A percentile compares a stretch with the other conserved stretches of the same genome.
These are phyloP conservation scores for Coelastrella sp. DNA, from an alignment of 139 green algal genomes.

Conservation along the genomic window DNA sequence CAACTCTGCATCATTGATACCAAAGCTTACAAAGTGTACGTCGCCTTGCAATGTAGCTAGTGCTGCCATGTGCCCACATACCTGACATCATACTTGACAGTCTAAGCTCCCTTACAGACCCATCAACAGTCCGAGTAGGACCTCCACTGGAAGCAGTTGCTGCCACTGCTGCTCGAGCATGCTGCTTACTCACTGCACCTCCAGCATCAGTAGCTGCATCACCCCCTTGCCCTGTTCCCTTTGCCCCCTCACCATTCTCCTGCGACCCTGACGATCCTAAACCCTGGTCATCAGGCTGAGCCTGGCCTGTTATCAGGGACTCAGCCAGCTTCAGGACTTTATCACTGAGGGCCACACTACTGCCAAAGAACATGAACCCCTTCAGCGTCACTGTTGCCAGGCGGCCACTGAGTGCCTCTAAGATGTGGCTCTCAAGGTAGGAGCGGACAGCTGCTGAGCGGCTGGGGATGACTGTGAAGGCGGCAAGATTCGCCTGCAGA, in stretches of 20 bases:
- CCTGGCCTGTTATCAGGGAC: not conserved
- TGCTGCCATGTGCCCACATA: no score
- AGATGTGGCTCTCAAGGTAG: constrained; percentile 50
- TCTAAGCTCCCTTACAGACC: not conserved
- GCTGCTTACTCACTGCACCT: not conserved
- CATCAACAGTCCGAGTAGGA: not conserved
- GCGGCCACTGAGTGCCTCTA: constrained; percentile 39
- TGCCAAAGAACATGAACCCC: constrained; percentile 91
- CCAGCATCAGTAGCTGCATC: constrained; percentile 2
- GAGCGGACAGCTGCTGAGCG: constrained; percentile 63
- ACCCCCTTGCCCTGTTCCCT: not conserved
- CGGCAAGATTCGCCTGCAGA: constrained; percentile 53
- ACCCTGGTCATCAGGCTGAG: not conserved
- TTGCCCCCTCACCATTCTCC: no score
- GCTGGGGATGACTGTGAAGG: constrained; percentile 58
- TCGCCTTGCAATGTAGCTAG: no score
- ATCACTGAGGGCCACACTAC: constrained; percentile 64
- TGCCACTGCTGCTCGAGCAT: constrained; percentile 13
- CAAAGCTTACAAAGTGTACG: no score
- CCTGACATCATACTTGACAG: not conserved
- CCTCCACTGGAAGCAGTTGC: not conserved
- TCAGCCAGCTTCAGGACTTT: constrained; percentile 46
- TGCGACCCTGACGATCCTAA: no score
- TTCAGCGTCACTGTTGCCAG: constrained; percentile 67
- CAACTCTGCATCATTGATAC: no score